Conservation (phyloP, 148 eudicot species). For the Persicaria tinctoria region DNA sequence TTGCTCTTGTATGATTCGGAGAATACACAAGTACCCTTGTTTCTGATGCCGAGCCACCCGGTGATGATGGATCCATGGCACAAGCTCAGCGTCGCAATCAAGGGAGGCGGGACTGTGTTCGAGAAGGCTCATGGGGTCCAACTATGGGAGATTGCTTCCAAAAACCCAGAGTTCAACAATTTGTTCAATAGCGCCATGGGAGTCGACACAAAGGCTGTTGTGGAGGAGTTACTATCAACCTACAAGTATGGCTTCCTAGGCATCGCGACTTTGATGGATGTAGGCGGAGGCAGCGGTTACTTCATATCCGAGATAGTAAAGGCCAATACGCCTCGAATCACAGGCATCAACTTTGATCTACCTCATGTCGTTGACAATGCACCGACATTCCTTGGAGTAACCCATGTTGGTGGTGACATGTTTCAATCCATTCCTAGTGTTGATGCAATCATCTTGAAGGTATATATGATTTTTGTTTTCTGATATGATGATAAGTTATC, state of each 20-base stretch:
- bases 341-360: conserved; percentile 53
- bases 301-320: conserved; percentile 20
- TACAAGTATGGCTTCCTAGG: conserved; percentile 31
- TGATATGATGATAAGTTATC: too few relatives aligned
- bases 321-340: conserved; percentile 28
- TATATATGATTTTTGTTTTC: conserved; percentile 1
- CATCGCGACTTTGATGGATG: conserved; percentile 38
- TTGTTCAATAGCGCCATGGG: conserved; percentile 37
- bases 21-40: conserved; percentile 28
- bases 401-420: conserved; percentile 57
- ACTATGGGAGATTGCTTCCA: conserved; percentile 30
- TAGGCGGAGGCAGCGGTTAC: conserved; percentile 51
- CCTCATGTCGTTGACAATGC: conserved; percentile 40
- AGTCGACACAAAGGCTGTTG: conserved; percentile 26
- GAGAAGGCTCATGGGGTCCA: conserved; percentile 26
- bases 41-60: conserved; percentile 22
- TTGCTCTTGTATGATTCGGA: conserved; percentile 20
- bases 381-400: conserved; percentile 29
- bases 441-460: conserved; percentile 50
- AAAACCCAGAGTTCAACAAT: conserved; percentile 21
- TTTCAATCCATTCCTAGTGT: conserved; percentile 36
- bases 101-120: conserved; percentile 24
- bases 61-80: conserved; percentile 16
- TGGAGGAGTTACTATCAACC: conserved; percentile 16
- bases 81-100: conserved; percentile 19